A percentile compares a stretch with the other conserved stretches of the same genome.
Conservation (phyloP, 2,329 filamentous ascomycete species). For the Scedosporium aurantiacum region DNA sequence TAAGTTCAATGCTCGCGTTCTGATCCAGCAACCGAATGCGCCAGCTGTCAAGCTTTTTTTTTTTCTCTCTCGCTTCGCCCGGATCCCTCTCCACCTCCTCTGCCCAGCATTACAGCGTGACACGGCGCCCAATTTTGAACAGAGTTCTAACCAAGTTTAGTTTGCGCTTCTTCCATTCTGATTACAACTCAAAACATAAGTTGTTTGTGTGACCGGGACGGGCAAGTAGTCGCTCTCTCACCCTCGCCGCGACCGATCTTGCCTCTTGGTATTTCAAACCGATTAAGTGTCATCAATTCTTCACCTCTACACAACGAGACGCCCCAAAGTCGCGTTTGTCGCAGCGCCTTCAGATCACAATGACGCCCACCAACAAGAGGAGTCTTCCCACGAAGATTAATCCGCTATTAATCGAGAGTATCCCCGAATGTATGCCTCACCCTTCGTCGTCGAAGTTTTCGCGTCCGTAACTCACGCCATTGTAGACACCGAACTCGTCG, state of each 20-base stretch:
- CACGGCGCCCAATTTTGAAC: neutral
- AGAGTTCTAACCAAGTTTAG: neutral
- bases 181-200: neutral
- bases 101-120: neutral
- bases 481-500: conserved; percentile 62
- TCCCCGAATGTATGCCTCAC: conserved; percentile 27
- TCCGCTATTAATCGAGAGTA: conserved; percentile 49
- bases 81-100: neutral
- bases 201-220: neutral
- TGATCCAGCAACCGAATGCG: conserved; percentile 4
- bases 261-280: neutral
- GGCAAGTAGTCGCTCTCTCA: neutral
- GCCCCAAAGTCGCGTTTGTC: neutral
- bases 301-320: neutral
- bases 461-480: conserved; percentile 3
- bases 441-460: neutral
- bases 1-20: neutral
- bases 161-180: neutral
- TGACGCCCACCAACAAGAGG: conserved; percentile 21
- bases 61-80: neutral
- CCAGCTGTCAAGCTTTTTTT: neutral
- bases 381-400: conserved; percentile 48
- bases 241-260: neutral
- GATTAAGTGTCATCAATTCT: conserved; percentile 4
- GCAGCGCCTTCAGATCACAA: conserved; percentile 12